phyloP scores from a whole-genome alignment of 2,329 filamentous ascomycete species.

The Delphinella strobiligena region DNA sequence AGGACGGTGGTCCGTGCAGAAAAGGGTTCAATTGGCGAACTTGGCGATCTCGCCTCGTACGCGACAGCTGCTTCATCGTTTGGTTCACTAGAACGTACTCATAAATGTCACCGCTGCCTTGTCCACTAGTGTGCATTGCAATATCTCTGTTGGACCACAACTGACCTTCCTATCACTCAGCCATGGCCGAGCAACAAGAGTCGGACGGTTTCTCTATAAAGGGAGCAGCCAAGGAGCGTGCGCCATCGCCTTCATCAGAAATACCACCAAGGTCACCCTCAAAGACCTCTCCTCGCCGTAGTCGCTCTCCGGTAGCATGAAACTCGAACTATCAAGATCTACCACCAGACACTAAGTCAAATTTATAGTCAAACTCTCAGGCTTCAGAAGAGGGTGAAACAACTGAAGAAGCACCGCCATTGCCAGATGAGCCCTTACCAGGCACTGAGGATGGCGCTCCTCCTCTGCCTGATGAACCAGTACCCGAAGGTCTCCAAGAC shows the following conservation, averaged over 20 bases:
- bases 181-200: not conserved
- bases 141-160: too few relatives aligned
- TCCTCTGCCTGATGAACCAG: conserved; percentile 38
- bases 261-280: not conserved
- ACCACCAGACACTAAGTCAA: not conserved
- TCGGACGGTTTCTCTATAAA: conserved; percentile 13
- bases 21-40: too few relatives aligned
- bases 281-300: conserved; percentile 1
- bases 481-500: conserved; percentile 34
- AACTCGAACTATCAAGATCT: conserved; percentile 3
- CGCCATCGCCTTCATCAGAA: not conserved
- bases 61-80: too few relatives aligned
- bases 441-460: conserved; percentile 13
- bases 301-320: conserved; percentile 2
- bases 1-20: too few relatives aligned
- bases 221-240: conserved; percentile 12
- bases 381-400: conserved; percentile 11
- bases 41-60: too few relatives aligned
- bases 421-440: conserved; percentile 10
- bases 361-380: not conserved
- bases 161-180: not conserved
- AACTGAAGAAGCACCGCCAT: conserved; percentile 18
- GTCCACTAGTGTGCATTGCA: too few relatives aligned
- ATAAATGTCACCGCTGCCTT: too few relatives aligned
- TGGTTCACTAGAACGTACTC: too few relatives aligned